Evolutionary conservation across 2,329 filamentous ascomycete species (phyloP).

Genomic region (Fusarium robinianum): DNA sequence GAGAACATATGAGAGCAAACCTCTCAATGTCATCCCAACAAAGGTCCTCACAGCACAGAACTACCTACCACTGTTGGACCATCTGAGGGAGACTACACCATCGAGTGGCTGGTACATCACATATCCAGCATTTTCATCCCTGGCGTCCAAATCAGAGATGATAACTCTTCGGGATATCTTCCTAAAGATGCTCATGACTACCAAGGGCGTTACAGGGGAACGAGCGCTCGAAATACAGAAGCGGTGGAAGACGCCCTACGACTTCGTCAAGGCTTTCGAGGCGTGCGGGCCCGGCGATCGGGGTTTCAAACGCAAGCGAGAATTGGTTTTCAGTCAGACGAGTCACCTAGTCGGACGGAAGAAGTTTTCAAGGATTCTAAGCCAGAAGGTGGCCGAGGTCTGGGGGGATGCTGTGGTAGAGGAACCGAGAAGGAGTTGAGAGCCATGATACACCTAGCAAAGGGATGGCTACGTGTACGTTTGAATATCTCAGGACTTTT

Average conservation of each 20-base stretch:
- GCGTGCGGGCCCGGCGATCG: slow-evolving; percentile 54
- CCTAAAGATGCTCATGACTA: slow-evolving; percentile 87
- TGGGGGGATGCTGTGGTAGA: slow-evolving; percentile 65
- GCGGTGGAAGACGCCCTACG: slow-evolving; percentile 74
- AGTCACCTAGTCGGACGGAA: slow-evolving; percentile 66
- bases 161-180: slow-evolving; percentile 76
- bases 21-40: slow-evolving; percentile 68
- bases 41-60: slow-evolving; percentile 64
- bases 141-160: slow-evolving; percentile 75
- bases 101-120: slow-evolving; percentile 63
- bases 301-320: slow-evolving; percentile 60
- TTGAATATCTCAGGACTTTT: slow-evolving; percentile 29
- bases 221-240: slow-evolving; percentile 80
- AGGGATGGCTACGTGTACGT: slow-evolving; percentile 16
- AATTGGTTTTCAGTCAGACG: slow-evolving; percentile 63
- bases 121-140: slow-evolving; percentile 71
- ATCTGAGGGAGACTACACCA: slow-evolving; percentile 59
- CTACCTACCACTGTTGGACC: slow-evolving; percentile 66
- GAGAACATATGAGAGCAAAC: slow-evolving; percentile 62
- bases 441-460: slow-evolving; percentile 31
- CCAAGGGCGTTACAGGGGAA: slow-evolving; percentile 73
- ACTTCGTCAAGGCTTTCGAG: slow-evolving; percentile 72
- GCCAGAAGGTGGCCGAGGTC: slow-evolving; percentile 71
- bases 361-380: slow-evolving; percentile 68
- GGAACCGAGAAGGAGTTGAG: slow-evolving; percentile 1